A percentile compares a stretch with the other conserved stretches of the same genome.
phyloP scores from a whole-genome alignment of 1,284 basidiomycete genomes.

The Kwoniella shivajii region DNA sequence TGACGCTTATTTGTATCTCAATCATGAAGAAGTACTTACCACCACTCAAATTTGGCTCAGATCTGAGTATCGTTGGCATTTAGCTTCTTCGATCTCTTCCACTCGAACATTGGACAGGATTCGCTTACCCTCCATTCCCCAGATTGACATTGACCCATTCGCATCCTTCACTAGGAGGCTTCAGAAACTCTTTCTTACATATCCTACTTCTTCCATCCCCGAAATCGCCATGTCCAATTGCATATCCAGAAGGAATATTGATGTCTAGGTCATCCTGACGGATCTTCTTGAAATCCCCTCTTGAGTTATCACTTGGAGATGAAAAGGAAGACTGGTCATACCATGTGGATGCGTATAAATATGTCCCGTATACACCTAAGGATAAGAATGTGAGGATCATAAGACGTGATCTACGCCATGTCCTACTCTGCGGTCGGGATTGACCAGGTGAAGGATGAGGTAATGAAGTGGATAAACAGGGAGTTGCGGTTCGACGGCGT shows the following conservation, averaged over 20 bases:
- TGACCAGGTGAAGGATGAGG: neutral
- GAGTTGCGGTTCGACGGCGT: neutral
- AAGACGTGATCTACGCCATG: neutral
- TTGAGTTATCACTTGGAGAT: neutral
- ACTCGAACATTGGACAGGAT: too few species aligned
- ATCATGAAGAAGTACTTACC: slow-evolving; percentile 13
- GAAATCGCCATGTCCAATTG: slow-evolving; percentile 40
- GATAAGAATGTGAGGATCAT: neutral
- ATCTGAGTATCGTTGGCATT: slow-evolving; percentile 20
- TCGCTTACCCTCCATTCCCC: slow-evolving; percentile 46
- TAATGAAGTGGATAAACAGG: neutral
- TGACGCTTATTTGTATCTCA: neutral
- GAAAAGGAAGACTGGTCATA: neutral
- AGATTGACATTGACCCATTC: slow-evolving; percentile 44
- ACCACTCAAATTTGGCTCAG: slow-evolving; percentile 41
- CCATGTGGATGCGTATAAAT: neutral
- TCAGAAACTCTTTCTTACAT: slow-evolving; percentile 18
- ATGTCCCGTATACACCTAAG: neutral
- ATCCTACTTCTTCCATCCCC: slow-evolving; percentile 34
- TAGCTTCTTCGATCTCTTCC: neutral
- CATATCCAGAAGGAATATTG: slow-evolving; percentile 2
- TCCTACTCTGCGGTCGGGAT: neutral
- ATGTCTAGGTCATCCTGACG: neutral
- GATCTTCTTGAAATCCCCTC: neutral
- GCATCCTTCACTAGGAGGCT: slow-evolving; percentile 29